Conservation (phyloP, 352 stramenopile genomes). For the Globisporangium iwayamae region DNA sequence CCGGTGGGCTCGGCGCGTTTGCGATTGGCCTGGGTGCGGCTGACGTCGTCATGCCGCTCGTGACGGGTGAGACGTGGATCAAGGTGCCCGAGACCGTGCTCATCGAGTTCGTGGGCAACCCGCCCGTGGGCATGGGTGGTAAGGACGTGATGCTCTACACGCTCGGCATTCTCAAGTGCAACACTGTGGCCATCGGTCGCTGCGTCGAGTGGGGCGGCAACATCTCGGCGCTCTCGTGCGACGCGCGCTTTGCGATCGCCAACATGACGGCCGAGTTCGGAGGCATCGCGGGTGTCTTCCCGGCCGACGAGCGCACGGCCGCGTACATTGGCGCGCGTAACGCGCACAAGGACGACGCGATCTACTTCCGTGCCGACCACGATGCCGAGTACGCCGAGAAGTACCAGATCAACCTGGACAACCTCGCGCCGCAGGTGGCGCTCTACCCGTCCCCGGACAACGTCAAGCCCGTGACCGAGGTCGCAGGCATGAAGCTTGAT, state of each 20-base stretch:
- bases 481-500: conserved; percentile 70
- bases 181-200: conserved; percentile 77
- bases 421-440: conserved; percentile 70
- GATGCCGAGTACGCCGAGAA: conserved; percentile 71
- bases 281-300: conserved; percentile 82
- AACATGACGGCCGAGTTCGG: conserved; percentile 89
- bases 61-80: conserved; percentile 86
- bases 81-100: conserved; percentile 86
- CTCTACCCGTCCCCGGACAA: conserved; percentile 83
- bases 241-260: conserved; percentile 78
- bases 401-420: conserved; percentile 71
- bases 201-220: conserved; percentile 82
- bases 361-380: conserved; percentile 80
- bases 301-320: conserved; percentile 66
- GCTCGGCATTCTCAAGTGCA: conserved; percentile 81
- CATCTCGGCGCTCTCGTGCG: conserved; percentile 70
- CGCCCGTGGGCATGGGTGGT: conserved; percentile 68
- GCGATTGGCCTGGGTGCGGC: conserved; percentile 72
- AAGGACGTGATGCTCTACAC: conserved; percentile 89
- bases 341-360: conserved; percentile 71
- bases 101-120: conserved; percentile 72
- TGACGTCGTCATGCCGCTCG: conserved; percentile 82
- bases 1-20: conserved; percentile 72
- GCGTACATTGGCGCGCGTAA: conserved; percentile 74
- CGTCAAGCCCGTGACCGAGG: conserved; percentile 63